These are phyloP conservation scores for sweet orange (Citrus sinensis) DNA, from an alignment of 345 rosid species.

Conservation along the genomic window DNA sequence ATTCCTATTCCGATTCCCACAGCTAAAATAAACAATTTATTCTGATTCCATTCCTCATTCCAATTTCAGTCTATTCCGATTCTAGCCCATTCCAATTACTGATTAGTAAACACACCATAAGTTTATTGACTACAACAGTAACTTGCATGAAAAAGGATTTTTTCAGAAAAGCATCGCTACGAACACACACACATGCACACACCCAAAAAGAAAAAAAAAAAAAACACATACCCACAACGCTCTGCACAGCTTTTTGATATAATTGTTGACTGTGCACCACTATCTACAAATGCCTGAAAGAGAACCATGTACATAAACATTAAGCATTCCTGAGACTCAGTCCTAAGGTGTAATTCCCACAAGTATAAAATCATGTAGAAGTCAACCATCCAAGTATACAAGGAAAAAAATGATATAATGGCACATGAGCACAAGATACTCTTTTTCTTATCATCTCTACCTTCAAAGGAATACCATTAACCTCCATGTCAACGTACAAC, in stretches of 20 bases:
- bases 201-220: not conserved
- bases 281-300: slow-evolving; percentile 92
- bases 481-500: slow-evolving; percentile 99
- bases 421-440: not conserved
- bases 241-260: slow-evolving; percentile 99
- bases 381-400: not conserved
- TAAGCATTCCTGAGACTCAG: not conserved
- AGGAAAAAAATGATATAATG: not conserved
- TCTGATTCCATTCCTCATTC: no score
- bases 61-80: no score
- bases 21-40: no score
- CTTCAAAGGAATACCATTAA: slow-evolving; percentile 89
- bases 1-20: no score
- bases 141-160: slow-evolving; percentile 4
- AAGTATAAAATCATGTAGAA: not conserved
- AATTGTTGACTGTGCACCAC: slow-evolving; percentile 98
- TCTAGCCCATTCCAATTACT: no score
- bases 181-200: not conserved
- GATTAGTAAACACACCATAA: not conserved
- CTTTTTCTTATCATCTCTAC: slow-evolving; percentile 37
- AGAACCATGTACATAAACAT: not conserved
- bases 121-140: not conserved
- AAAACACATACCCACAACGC: slow-evolving; percentile 70
- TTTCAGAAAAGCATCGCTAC: not conserved
- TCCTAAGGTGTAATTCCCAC: not conserved